These are phyloP conservation scores for Tuber magnatum DNA, from an alignment of 495 filamentous ascomycete genomes.

Conservation along the genomic window DNA sequence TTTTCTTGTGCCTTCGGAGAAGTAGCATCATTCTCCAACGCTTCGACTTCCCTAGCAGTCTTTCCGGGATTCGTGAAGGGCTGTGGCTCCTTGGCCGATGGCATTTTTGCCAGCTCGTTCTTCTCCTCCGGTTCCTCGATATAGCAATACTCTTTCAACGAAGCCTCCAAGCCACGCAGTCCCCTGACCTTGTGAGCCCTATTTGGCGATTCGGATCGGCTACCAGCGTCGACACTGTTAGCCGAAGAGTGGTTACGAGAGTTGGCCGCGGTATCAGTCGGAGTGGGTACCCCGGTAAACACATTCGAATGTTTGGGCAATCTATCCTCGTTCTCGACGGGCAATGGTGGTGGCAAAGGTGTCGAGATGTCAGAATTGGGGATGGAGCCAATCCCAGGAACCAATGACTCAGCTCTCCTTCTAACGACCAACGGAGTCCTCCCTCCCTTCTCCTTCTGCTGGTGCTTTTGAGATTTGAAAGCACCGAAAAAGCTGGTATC, in stretches of 20 bases:
- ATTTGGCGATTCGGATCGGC: constrained; percentile 19
- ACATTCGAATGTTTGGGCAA: constrained; percentile 37
- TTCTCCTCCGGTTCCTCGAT: constrained; percentile 22
- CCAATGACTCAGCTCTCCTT: constrained; percentile 22
- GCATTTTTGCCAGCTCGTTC: constrained; percentile 25
- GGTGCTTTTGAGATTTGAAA: neutral
- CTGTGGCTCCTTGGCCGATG: constrained; percentile 19
- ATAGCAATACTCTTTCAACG: constrained; percentile 24
- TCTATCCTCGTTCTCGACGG: constrained; percentile 23
- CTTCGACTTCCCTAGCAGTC: constrained; percentile 5
- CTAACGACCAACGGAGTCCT: neutral
- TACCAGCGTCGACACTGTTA: constrained; percentile 25
- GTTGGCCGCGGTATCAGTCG: constrained; percentile 24
- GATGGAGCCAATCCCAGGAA: constrained; percentile 12
- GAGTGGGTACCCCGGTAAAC: constrained; percentile 36
- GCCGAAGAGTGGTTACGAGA: constrained; percentile 14
- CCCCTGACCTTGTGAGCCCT: constrained; percentile 6
- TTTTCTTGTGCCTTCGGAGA: neutral
- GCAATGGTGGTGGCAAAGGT: constrained; percentile 12
- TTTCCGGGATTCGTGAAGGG: constrained; percentile 15
- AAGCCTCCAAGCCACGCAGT: neutral
- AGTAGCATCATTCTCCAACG: neutral
- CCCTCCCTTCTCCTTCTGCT: constrained; percentile 11
- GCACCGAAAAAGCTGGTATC: neutral
- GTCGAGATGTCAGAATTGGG: constrained; percentile 4